phyloP scores from a whole-genome alignment of 768 basidiomycete genomes.

The Leucosporidium scottii region DNA sequence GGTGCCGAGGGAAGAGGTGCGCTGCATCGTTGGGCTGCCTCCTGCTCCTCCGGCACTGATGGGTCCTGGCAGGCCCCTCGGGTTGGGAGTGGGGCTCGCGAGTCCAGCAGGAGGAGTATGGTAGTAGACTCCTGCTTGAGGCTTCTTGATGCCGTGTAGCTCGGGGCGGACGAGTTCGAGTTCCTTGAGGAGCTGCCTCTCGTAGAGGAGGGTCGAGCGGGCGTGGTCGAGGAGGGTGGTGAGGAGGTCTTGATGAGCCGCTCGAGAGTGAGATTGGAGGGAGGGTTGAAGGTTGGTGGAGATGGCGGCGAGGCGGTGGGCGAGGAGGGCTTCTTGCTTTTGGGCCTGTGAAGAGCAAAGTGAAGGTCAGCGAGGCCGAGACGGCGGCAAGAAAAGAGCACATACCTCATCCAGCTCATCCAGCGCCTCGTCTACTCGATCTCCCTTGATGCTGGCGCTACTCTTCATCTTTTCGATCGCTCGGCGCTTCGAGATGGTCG shows the following conservation, averaged over 20 bases:
- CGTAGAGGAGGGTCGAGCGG: constrained; percentile 83
- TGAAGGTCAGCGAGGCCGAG: too few species aligned
- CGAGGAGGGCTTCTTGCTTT: constrained; percentile 77
- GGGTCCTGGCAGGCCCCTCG: constrained; percentile 24
- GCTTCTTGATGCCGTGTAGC: constrained; percentile 47
- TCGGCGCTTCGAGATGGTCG: constrained; percentile 83
- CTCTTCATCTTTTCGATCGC: constrained; percentile 83
- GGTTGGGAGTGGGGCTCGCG: constrained; percentile 45
- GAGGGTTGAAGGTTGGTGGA: constrained; percentile 87
- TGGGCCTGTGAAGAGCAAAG: constrained; percentile 57
- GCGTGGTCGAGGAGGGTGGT: constrained; percentile 87
- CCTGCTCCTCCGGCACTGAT: not conserved
- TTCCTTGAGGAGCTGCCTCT: constrained; percentile 78
- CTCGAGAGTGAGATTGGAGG: constrained; percentile 71
- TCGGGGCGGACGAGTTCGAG: constrained; percentile 76
- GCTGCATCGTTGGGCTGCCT: constrained; percentile 36
- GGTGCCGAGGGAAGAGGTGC: not conserved
- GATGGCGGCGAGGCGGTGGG: constrained; percentile 81
- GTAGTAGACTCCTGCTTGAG: constrained; percentile 22
- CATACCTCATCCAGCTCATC: constrained; percentile 86
- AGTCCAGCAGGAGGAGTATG: constrained; percentile 55
- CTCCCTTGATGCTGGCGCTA: constrained; percentile 64
- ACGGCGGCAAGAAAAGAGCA: not conserved
- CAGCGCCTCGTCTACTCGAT: constrained; percentile 80
- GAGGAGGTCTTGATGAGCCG: constrained; percentile 85